A percentile compares a stretch with the other conserved stretches of the same genome.
These are phyloP conservation scores for Gelatoporia subvermispora DNA, from an alignment of 768 basidiomycete species.

Conservation along the genomic window DNA sequence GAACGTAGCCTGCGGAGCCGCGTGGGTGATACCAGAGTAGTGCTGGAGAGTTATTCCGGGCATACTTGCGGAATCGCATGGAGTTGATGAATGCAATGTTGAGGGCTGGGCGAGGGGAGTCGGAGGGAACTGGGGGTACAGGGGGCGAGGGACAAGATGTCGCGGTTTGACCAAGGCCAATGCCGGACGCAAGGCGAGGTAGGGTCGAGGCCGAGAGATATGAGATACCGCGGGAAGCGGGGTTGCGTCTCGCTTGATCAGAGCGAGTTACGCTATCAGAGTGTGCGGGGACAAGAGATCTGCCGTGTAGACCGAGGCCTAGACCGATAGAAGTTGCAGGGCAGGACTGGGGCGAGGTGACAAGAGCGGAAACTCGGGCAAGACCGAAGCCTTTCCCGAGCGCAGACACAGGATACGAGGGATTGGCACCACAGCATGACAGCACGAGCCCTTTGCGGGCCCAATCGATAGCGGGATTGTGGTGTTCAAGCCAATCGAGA, in stretches of 20 bases:
- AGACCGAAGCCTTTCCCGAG: conserved; percentile 25
- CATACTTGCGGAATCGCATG: conserved; percentile 1
- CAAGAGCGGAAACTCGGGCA: conserved; percentile 5
- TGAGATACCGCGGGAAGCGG: no score
- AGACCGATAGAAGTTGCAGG: conserved; percentile 21
- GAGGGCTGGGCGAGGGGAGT: not conserved
- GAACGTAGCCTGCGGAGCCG: conserved; percentile 2
- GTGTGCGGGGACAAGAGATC: not conserved
- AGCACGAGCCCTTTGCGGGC: conserved; percentile 20
- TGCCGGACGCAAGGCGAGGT: not conserved
- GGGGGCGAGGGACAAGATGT: not conserved
- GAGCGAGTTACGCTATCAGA: not conserved
- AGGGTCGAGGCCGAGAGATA: no score
- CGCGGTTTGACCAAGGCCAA: not conserved
- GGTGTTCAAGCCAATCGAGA: conserved; percentile 9
- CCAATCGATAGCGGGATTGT: conserved; percentile 25
- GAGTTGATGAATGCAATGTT: conserved; percentile 1
- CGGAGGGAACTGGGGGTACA: not conserved
- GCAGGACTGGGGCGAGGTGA: not conserved
- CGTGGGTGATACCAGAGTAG: conserved; percentile 5
- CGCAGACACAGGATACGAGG: conserved; percentile 14
- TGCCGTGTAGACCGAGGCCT: conserved; percentile 17
- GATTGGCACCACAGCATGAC: conserved; percentile 14
- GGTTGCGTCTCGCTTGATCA: no score
- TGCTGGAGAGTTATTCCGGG: not conserved